Evolutionary conservation across 2,329 filamentous ascomycete species (phyloP).

Genomic region (Aspergillus fijiensis): DNA sequence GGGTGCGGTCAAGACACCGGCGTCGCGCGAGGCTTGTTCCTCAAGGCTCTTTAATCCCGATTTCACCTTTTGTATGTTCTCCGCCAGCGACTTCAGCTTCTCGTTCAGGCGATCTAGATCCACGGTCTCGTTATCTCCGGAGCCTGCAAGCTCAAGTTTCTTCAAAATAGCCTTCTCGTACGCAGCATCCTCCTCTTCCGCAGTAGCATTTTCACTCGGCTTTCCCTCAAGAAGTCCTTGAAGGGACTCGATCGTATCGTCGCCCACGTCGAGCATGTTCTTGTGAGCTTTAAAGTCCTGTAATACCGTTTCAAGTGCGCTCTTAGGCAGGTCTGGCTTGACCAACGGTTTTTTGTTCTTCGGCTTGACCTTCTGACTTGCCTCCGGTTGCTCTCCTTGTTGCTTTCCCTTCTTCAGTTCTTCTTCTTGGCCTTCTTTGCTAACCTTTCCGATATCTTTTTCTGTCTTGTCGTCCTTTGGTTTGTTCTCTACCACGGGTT

Average conservation of each 20-base stretch:
- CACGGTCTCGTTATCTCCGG: slow-evolving; percentile 23
- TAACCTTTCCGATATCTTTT: background rate
- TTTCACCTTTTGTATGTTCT: slow-evolving; percentile 43
- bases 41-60: slow-evolving; percentile 42
- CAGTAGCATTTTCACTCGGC: slow-evolving; percentile 26
- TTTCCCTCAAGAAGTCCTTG: slow-evolving; percentile 41
- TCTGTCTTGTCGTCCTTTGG: slow-evolving; percentile 1
- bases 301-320: slow-evolving; percentile 43
- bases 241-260: slow-evolving; percentile 48
- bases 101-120: slow-evolving; percentile 40
- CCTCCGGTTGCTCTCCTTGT: background rate
- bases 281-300: slow-evolving; percentile 41
- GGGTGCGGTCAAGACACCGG: slow-evolving; percentile 17
- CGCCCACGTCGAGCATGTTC: slow-evolving; percentile 40
- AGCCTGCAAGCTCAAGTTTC: slow-evolving; percentile 23
- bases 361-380: slow-evolving; percentile 1
- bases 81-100: slow-evolving; percentile 41
- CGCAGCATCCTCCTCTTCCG: slow-evolving; percentile 32
- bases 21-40: slow-evolving; percentile 34
- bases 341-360: slow-evolving; percentile 27
- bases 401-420: background rate
- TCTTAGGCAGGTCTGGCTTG: slow-evolving; percentile 43
- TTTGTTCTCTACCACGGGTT: background rate
- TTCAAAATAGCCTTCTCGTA: slow-evolving; percentile 33
- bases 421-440: background rate